A percentile compares a stretch with the other conserved stretches of the same genome.
Conservation (phyloP, 139 green algal genomes). For the Chlamydomonas incerta region DNA sequence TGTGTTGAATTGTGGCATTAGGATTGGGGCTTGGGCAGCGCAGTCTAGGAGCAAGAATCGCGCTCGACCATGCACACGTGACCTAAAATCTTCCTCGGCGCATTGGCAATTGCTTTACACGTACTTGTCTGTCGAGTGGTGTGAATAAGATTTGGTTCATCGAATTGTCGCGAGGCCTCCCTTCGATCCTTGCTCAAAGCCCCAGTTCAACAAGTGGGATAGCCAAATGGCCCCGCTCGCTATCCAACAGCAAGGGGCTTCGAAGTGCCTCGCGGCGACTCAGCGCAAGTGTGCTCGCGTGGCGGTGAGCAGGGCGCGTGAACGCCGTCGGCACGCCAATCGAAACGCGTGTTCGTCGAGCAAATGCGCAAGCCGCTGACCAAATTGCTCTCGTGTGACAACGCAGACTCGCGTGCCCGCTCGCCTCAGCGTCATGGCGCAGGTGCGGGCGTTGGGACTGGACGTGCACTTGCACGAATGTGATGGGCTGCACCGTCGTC, state of each 20-base stretch:
- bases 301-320: neutral
- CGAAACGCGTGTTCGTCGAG: neutral
- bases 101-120: neutral
- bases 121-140: no score
- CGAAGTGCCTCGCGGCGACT: neutral
- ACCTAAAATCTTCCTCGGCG: no score
- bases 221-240: constrained; percentile 12
- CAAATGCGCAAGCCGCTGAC: neutral
- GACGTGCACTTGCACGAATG: neutral
- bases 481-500: no score
- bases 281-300: neutral
- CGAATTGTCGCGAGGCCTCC: no score
- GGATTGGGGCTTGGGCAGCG: no score
- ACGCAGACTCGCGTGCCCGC: neutral
- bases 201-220: neutral
- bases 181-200: neutral
- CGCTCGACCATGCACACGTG: no score
- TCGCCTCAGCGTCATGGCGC: constrained; percentile 20
- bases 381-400: neutral
- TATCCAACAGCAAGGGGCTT: neutral
- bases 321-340: neutral
- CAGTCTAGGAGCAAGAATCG: no score
- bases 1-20: no score
- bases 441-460: constrained; percentile 4
- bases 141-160: neutral